Evolutionary conservation across 1,284 basidiomycete species (phyloP), one percentile per base, ranked within the genome.

Genomic region (Stygiomarasmius scandens): DNA sequence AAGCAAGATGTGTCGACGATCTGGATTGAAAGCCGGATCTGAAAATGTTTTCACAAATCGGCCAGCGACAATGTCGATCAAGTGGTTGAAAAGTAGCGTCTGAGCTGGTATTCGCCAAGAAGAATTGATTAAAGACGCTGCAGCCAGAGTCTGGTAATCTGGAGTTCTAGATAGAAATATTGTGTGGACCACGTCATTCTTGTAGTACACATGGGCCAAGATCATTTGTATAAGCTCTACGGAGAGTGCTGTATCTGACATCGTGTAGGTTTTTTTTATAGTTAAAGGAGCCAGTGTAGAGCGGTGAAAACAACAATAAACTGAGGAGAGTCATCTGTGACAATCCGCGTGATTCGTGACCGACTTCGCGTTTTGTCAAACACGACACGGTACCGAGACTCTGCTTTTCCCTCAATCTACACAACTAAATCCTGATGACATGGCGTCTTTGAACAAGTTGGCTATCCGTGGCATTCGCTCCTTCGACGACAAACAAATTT

Each of bases 401-500:
- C 43, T 45, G 6, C 43, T 45, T 9, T 23, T 16, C 20, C 12
- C 32, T 23, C 20, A 22, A 32, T 44, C 51, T 20, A 38, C 22
- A 52, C 38, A 23, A 44, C 38, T 27, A 3, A 10, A 32, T 8
- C 9, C 36, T n/a, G 36, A 41, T 24, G 20, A 50, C 64, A 96
- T 95, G 93, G 90, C 94, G 22, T 83, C 83, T 56, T 79, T 96
- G 51, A 89, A 95, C 81, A 95, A 95, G 74, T 87, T 96, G 44
- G 90, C 90, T 3, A 91, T 93, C 61, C 82, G 91, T 34, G 93
- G 93, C 44, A 95, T 95, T 56, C 87, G 93, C 16, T 93, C 93
- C 0, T 96, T 96, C 68, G 94, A 96, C 78, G 93, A 98, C 82
- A 97, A 98, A 68, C 86, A 91, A 64, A 86, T 97, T 61, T 85